Evolutionary conservation across 2,329 filamentous ascomycete species (phyloP), one percentile per base, ranked within the genome.

Genomic region (Phaeophleospora eucalypticola): DNA sequence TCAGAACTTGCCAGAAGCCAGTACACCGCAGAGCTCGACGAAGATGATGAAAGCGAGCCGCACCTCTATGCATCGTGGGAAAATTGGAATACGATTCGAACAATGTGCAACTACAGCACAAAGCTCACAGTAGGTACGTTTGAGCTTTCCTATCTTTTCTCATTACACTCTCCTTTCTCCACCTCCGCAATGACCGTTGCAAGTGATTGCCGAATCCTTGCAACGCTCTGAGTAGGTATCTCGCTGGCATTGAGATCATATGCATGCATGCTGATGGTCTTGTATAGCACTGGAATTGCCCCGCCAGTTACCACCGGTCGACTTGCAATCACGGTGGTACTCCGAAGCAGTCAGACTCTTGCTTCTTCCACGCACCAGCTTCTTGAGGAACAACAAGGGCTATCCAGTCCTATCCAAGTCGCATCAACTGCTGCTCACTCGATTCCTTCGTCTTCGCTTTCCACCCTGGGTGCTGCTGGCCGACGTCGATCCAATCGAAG

Each of bases 61-160:
- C 50, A 84, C 50, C 67, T 86, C 0, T 93, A 88, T 67, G 83
- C 83, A 43, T 78, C 84, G 2, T 98, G 94, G 94, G 90, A 97
- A 68, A 84, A 86, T 1, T 98, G 93, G 93, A 85, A 98, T 65
- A 77, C 84, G 17, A 86, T 98, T 60, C 80, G 93, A 43, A 84
- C 83, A 43, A 75, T 89, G 47, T 96, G 89, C 78, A 86, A 84
- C 70, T 97, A 98, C 69, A 85, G 84, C 67, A 71, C 78, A 46
- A 81, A 89, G 65, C 76, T 98, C 32, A 85, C 82, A 61, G 81
- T 96, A 68, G 87, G 91, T 95, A 84, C 74, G 88, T 58, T 48
- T 36, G 36, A 36, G 19, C 37, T 52, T 41, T 36, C 41, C 37
- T 43, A 27, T 45, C 15, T 40, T 18, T 12, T 41, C 16, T 40